Evolutionary conservation across 148 eudicot genomes (phyloP), one percentile per base, ranked within the genome.

Genomic region (Silene latifolia): DNA sequence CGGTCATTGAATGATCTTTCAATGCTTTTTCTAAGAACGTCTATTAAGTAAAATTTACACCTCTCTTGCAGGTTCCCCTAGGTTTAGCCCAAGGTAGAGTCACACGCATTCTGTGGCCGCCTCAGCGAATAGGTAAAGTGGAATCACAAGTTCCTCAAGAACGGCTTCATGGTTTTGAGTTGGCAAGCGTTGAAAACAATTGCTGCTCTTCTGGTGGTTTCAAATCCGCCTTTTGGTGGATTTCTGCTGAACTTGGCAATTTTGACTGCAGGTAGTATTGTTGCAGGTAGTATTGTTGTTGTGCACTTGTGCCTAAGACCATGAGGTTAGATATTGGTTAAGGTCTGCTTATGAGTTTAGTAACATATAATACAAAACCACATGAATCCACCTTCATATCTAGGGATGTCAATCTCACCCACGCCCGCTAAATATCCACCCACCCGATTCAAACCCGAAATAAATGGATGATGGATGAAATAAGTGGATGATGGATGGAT

Each of bases 51-150:
- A 48, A 48, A 9, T 12, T 51, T 51, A 15, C 56, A 51, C 11
- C 7, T 51, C 17, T 51, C 56, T 51, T 51, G 56, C 91, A 95
- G 98, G 84, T 95, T 74, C 97, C 98, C 46, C 78, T 95, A 32
- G 98, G 98, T 67, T 86, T 92, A 82, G 86, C 95, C 29, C 89
- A 82, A 19, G 98, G 98, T 32, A 87, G 97, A 73, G 89, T 87
- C 58, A 89, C 90, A 10, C 92, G 88, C 80, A 72, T 89, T 75
- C 69, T 95, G 42, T 95, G 98, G 97, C 98, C 98, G 7, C 98
- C 97, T 80, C 86, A 88, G 19, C 88, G 98, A 74, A 78, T 86
- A 1, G 89, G 90, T 63, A 81, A 82, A 90, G 90, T 95, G 13
- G 75, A 82, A 48, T 74, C 82, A 65, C 75, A 63, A 73, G 72